A percentile compares a stretch with the other conserved stretches of the same genome.
phyloP scores from a whole-genome alignment of 2,329 filamentous ascomycete genomes.

The Tolypocladium ophioglossoides region DNA sequence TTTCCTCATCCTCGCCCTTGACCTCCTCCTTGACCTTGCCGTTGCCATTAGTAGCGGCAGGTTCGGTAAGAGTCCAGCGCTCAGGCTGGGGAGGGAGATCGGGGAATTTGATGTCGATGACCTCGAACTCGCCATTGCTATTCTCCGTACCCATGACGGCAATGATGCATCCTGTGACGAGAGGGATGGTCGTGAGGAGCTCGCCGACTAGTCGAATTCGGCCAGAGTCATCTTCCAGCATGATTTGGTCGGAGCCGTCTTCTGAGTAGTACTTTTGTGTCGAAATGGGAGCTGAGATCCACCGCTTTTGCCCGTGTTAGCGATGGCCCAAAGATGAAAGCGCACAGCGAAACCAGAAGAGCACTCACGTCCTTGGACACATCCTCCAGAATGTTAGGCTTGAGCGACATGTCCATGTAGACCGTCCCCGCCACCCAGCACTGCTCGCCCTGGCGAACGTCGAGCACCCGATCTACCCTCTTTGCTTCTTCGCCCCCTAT shows the following conservation, averaged over 20 bases:
- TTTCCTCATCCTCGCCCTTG: conserved; percentile 42
- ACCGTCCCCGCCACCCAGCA: conserved; percentile 94
- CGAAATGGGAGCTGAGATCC: conserved; percentile 73
- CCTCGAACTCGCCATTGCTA: conserved; percentile 80
- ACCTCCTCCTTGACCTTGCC: conserved; percentile 21
- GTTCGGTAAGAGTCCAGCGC: conserved; percentile 62
- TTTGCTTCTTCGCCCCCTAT: conserved; percentile 67
- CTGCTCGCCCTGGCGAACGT: conserved; percentile 88
- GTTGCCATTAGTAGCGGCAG: conserved; percentile 18
- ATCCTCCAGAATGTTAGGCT: conserved; percentile 92
- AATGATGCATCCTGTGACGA: conserved; percentile 89
- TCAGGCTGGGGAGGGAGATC: conserved; percentile 74
- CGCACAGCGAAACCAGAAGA: neutral
- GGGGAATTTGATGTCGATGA: conserved; percentile 80
- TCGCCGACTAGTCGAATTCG: conserved; percentile 70
- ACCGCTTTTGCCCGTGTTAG: conserved; percentile 48
- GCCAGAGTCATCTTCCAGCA: conserved; percentile 93
- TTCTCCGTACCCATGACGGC: conserved; percentile 96
- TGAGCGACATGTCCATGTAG: conserved; percentile 94
- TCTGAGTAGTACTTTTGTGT: conserved; percentile 65
- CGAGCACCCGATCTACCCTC: conserved; percentile 77
- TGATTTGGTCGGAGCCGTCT: conserved; percentile 54
- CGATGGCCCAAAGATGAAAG: conserved; percentile 1
- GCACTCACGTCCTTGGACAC: conserved; percentile 73
- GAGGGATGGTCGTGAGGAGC: conserved; percentile 52